Conservation (phyloP, 169 alveolate species). For the Fabrea salina region DNA sequence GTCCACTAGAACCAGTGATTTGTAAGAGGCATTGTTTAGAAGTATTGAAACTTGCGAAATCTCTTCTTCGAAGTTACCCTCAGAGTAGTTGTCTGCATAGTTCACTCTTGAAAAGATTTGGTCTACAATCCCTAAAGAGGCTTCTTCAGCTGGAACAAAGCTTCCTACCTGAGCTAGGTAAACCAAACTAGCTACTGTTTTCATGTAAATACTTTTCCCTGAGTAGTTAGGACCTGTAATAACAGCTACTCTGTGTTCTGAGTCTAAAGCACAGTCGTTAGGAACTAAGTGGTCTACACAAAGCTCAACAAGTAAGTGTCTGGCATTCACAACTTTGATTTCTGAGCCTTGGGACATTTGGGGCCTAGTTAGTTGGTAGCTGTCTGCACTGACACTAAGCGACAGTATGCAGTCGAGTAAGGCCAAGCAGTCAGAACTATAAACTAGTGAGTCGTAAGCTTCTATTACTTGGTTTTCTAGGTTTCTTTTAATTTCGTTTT, state of each 20-base stretch:
- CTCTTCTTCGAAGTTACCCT: not conserved
- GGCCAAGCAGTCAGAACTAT: not conserved
- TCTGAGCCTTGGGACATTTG: not conserved
- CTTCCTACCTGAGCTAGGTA: slow-evolving; percentile 22
- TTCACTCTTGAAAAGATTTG: slow-evolving; percentile 25
- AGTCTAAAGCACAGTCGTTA: slow-evolving; percentile 9
- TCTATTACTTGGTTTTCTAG: not conserved
- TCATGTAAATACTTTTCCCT: slow-evolving; percentile 31
- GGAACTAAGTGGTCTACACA: not conserved
- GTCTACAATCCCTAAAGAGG: not conserved
- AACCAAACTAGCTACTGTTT: slow-evolving; percentile 16
- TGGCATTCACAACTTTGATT: not conserved
- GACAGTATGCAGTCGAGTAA: not conserved
- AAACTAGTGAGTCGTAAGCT: not conserved
- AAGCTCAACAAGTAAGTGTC: slow-evolving; percentile 22
- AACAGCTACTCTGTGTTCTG: not conserved
- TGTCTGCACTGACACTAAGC: not conserved
- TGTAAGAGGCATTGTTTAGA: not conserved
- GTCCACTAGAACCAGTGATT: slow-evolving; percentile 7
- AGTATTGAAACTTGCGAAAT: not conserved
- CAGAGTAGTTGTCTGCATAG: not conserved
- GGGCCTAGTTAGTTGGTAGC: not conserved
- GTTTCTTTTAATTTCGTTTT: not conserved
- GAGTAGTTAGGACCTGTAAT: slow-evolving; percentile 23
- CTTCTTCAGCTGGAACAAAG: slow-evolving; percentile 30